A percentile compares a stretch with the other conserved stretches of the same genome.
These are phyloP conservation scores for Monilinia vaccinii-corymbosi DNA, from an alignment of 2,329 filamentous ascomycete genomes.

Conservation along the genomic window DNA sequence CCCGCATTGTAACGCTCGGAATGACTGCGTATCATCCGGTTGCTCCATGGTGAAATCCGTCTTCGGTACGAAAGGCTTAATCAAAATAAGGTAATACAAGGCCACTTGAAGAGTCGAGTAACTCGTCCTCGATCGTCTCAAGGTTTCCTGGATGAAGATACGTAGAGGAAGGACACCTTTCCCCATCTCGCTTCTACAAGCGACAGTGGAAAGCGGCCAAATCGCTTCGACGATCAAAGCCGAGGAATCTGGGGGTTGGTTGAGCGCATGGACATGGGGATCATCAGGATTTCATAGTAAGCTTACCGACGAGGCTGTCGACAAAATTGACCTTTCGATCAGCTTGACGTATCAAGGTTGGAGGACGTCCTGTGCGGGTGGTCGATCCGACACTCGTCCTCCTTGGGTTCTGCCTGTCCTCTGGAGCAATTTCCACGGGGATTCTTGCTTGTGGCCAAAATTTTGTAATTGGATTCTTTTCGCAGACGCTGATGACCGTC, in stretches of 20 bases:
- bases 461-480: slow-evolving; percentile 25
- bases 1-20: slow-evolving; percentile 83
- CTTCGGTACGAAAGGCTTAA: slow-evolving; percentile 80
- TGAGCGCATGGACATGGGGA: slow-evolving; percentile 28
- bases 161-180: slow-evolving; percentile 81
- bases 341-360: slow-evolving; percentile 72
- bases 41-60: slow-evolving; percentile 84
- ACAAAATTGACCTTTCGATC: slow-evolving; percentile 94
- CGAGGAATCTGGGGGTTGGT: slow-evolving; percentile 65
- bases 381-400: slow-evolving; percentile 46
- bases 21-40: slow-evolving; percentile 58
- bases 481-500: slow-evolving; percentile 26
- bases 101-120: slow-evolving; percentile 97
- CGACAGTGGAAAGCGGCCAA: slow-evolving; percentile 82
- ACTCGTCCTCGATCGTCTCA: slow-evolving; percentile 88
- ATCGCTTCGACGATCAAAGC: slow-evolving; percentile 96
- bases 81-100: slow-evolving; percentile 88
- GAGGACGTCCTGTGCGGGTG: slow-evolving; percentile 53
- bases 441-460: slow-evolving; percentile 29
- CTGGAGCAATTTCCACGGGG: slow-evolving; percentile 42
- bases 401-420: slow-evolving; percentile 56
- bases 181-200: slow-evolving; percentile 63
- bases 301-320: slow-evolving; percentile 94
- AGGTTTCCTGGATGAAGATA: slow-evolving; percentile 94
- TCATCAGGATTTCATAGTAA: slow-evolving; percentile 26